phyloP scores from a whole-genome alignment of 495 filamentous ascomycete genomes.

The Pseudevernia furfuracea region DNA sequence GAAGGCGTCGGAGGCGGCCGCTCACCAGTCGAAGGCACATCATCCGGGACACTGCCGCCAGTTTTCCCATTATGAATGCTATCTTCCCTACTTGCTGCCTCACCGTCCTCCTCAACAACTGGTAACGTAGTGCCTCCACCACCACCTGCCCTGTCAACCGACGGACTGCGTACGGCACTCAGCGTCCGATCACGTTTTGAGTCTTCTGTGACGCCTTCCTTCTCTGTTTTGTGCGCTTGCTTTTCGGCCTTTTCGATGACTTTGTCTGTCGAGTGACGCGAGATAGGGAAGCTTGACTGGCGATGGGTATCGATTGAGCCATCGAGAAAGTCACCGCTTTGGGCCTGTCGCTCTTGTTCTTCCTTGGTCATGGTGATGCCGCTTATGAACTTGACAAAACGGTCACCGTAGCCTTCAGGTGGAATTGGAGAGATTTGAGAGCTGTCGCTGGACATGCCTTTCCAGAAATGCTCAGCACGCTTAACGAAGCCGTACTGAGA shows the following conservation, averaged over 20 bases:
- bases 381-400: constrained; percentile 88
- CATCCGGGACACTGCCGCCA: constrained; percentile 27
- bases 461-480: constrained; percentile 85
- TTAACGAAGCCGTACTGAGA: constrained; percentile 82
- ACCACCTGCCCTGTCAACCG: constrained; percentile 46
- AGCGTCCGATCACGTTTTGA: constrained; percentile 45
- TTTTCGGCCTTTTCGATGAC: constrained; percentile 45
- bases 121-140: constrained; percentile 65
- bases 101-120: constrained; percentile 84
- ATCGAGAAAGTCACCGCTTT: constrained; percentile 39
- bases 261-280: constrained; percentile 41
- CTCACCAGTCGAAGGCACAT: constrained; percentile 36
- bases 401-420: constrained; percentile 83
- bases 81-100: constrained; percentile 55
- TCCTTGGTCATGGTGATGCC: constrained; percentile 83
- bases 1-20: constrained; percentile 31
- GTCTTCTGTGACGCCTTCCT: constrained; percentile 46
- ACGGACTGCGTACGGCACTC: constrained; percentile 44
- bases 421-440: constrained; percentile 89
- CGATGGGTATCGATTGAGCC: constrained; percentile 29
- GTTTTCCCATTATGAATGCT: constrained; percentile 20
- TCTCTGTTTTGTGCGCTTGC: constrained; percentile 37
- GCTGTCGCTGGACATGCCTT: constrained; percentile 74
- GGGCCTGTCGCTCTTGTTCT: constrained; percentile 60
- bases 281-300: constrained; percentile 18